Evolutionary conservation across 23 red algal genomes (phyloP).

Genomic region (Agarophyton chilense): DNA sequence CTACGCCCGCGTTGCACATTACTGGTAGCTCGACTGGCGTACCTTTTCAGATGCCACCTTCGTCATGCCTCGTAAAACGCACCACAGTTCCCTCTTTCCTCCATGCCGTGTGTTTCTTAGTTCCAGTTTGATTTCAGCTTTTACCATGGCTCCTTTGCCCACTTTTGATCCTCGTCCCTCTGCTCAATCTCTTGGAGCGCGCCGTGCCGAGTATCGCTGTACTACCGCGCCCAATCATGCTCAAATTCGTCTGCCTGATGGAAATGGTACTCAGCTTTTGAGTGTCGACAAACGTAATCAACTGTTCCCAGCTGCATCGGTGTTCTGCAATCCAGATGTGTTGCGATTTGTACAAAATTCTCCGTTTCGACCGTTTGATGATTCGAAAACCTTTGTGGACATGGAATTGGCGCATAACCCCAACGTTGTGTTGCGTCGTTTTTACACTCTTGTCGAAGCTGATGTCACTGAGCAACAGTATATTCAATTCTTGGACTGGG

Average conservation of each 20-base stretch:
- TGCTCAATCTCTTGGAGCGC: no score
- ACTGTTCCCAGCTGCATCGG: slow-evolving; percentile 13
- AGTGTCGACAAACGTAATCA: background rate
- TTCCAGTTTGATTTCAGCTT: no score
- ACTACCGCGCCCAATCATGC: background rate
- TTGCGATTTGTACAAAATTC: slow-evolving; percentile 39
- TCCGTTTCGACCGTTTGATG: slow-evolving; percentile 25
- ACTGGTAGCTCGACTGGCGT: no score
- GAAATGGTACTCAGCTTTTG: background rate
- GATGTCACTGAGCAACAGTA: slow-evolving; percentile 11
- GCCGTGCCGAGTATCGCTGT: no score
- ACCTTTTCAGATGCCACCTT: no score
- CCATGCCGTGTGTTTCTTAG: no score
- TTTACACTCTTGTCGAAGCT: background rate
- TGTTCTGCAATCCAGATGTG: slow-evolving; percentile 43
- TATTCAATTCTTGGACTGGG: background rate
- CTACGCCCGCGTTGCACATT: no score
- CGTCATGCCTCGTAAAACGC: no score
- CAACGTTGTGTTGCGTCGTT: background rate
- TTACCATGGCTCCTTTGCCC: no score
- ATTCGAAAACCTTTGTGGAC: slow-evolving; percentile 62
- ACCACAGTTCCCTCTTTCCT: no score
- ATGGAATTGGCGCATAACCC: background rate
- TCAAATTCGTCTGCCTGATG: background rate
- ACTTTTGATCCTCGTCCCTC: no score